phyloP scores from a whole-genome alignment of 352 stramenopile genomes.

The Blastocystis hominis region DNA sequence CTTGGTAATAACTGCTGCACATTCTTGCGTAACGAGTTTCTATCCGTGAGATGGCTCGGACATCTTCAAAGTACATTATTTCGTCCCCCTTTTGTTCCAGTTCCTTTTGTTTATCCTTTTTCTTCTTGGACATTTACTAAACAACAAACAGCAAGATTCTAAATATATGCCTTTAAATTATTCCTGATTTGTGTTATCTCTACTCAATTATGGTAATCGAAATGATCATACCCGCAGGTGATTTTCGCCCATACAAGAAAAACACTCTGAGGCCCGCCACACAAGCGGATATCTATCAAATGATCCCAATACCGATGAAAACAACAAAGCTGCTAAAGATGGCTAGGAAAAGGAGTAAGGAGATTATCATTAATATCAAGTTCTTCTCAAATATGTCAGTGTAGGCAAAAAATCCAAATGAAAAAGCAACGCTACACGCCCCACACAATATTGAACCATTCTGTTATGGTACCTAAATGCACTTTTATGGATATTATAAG shows the following conservation, averaged over 20 bases:
- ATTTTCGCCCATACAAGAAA: no score
- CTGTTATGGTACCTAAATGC: background rate
- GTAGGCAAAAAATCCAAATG: no score
- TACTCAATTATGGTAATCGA: background rate
- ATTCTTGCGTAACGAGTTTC: conserved; percentile 5
- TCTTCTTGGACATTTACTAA: background rate
- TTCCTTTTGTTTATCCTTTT: background rate
- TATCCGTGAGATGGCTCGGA: background rate
- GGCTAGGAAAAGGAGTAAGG: no score
- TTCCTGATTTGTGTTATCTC: background rate
- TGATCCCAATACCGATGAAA: no score
- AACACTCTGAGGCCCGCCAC: no score
- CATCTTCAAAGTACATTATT: background rate
- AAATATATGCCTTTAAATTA: background rate
- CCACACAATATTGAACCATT: no score
- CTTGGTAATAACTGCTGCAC: conserved; percentile 42
- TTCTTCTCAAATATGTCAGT: no score
- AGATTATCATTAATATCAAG: no score
- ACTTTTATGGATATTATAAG: background rate
- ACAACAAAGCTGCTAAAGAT: no score
- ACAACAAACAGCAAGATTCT: background rate
- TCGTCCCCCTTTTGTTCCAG: background rate
- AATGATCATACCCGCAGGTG: background rate
- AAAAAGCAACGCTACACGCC: no score
- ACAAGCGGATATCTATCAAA: no score